Conservation (phyloP, 179 eudicot genomes). For the Kewa caespitosa region DNA sequence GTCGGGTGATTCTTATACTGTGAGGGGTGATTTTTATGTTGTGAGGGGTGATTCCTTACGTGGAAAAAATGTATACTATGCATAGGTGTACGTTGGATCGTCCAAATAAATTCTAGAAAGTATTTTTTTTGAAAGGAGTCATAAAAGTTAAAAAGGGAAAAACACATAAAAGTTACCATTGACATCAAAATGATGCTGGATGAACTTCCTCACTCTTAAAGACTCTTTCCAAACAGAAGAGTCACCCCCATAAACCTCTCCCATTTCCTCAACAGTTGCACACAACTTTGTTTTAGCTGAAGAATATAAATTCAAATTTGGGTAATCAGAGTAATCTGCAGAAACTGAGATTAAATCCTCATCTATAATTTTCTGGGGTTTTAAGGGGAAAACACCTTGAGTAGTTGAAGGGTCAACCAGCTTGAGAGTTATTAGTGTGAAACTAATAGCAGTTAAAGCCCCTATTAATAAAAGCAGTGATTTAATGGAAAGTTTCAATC, state of each 20-base stretch:
- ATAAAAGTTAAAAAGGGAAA: background rate
- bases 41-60: no score
- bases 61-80: no score
- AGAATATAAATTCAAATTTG: constrained; percentile 2
- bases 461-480: constrained; percentile 25
- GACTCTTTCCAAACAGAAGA: constrained; percentile 41
- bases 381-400: constrained; percentile 18
- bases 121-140: no score
- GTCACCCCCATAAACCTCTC: constrained; percentile 29
- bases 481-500: constrained; percentile 25
- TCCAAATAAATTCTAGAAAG: no score
- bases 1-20: no score
- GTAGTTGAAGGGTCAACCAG: constrained; percentile 33
- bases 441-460: constrained; percentile 24
- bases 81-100: no score
- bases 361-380: constrained; percentile 21
- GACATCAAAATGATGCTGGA: constrained; percentile 41
- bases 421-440: constrained; percentile 32
- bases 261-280: constrained; percentile 62
- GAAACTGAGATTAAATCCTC: constrained; percentile 28
- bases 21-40: no score
- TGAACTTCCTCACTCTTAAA: constrained; percentile 47
- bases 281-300: constrained; percentile 27
- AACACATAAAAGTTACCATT: constrained; percentile 36
- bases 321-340: constrained; percentile 15